phyloP scores from a whole-genome alignment of 139 green algal species.

The Chlorella sp. region DNA sequence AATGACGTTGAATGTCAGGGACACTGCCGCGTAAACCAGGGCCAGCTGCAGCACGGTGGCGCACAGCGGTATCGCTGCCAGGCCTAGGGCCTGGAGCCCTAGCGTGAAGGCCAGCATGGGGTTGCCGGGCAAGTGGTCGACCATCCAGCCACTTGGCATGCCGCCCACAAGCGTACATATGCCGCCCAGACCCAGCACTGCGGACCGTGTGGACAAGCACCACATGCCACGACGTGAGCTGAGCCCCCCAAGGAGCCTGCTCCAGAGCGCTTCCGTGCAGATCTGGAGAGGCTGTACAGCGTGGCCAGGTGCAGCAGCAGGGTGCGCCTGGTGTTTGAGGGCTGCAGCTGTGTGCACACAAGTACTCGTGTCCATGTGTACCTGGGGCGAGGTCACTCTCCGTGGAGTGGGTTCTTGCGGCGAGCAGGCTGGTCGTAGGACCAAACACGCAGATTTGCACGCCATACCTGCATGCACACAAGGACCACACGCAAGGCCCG shows the following conservation, averaged over 20 bases:
- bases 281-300: no score
- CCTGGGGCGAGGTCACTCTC: background rate
- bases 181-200: slow-evolving; percentile 1
- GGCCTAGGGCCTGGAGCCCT: background rate
- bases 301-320: no score
- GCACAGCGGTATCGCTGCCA: background rate
- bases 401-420: background rate
- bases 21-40: background rate
- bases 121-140: slow-evolving; percentile 1
- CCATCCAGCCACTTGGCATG: background rate
- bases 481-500: no score
- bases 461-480: background rate
- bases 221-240: no score
- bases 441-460: background rate
- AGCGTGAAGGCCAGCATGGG: background rate
- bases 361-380: no score
- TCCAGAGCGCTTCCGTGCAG: no score
- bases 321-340: no score
- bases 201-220: no score
- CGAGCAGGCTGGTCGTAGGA: background rate
- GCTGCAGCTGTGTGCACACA: no score
- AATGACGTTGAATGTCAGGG: background rate
- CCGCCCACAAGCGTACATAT: background rate
- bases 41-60: background rate
- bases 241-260: no score